phyloP scores from a whole-genome alignment of 371 early-diverging fungal genomes.

The Nematocida parisii region DNA sequence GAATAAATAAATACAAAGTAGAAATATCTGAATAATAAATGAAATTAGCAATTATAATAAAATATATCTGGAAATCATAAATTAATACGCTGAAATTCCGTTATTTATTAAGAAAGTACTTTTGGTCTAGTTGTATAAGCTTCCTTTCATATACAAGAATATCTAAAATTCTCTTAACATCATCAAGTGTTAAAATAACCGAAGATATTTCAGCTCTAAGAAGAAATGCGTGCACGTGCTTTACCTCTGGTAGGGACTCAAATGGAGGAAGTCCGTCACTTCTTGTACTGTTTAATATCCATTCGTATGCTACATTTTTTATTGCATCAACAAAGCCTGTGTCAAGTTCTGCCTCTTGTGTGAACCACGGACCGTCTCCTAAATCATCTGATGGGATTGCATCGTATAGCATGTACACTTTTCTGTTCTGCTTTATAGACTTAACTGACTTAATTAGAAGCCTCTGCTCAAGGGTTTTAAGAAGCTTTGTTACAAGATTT shows the following conservation, averaged over 20 bases:
- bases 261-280: conserved; percentile 43
- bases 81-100: too few relatives aligned
- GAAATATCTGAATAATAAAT: too few relatives aligned
- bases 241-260: conserved; percentile 47
- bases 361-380: conserved; percentile 93
- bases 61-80: too few relatives aligned
- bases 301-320: conserved; percentile 75
- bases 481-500: conserved; percentile 75
- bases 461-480: conserved; percentile 79
- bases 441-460: conserved; percentile 83
- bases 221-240: conserved; percentile 60
- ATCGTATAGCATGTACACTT: conserved; percentile 85
- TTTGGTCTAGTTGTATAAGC: conserved; percentile 71
- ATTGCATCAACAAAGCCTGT: conserved; percentile 82
- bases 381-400: conserved; percentile 82
- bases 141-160: conserved; percentile 82
- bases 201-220: conserved; percentile 55
- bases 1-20: too few relatives aligned
- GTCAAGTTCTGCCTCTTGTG: conserved; percentile 84
- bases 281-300: conserved; percentile 73
- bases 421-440: conserved; percentile 78
- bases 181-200: conserved; percentile 74
- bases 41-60: too few relatives aligned
- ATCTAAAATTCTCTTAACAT: conserved; percentile 78
- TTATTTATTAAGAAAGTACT: conserved; percentile 9